Evolutionary conservation across 139 green algal genomes (phyloP).

Genomic region (Haematococcus lacustris): DNA sequence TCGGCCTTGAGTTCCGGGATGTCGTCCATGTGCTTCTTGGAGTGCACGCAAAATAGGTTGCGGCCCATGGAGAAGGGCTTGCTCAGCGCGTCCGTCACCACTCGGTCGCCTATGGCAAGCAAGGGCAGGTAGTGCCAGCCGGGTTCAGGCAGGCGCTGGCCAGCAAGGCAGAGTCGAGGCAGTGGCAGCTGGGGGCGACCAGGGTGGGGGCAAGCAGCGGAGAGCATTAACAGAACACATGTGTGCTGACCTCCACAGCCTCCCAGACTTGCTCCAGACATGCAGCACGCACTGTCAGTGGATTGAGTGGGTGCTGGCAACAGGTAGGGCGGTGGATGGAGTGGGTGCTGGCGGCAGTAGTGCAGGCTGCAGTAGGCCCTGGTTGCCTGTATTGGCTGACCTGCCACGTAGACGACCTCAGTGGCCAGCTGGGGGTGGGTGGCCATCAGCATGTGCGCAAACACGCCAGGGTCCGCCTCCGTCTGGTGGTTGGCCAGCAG

Average conservation of each 20-base stretch:
- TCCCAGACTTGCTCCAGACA: no score
- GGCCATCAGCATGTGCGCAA: slow-evolving; percentile 85
- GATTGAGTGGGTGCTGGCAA: no score
- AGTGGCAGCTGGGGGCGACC: not conserved
- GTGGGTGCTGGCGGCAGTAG: no score
- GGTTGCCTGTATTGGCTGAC: no score
- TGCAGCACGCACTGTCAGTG: no score
- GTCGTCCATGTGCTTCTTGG: slow-evolving; percentile 96
- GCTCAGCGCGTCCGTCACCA: slow-evolving; percentile 92
- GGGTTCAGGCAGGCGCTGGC: not conserved
- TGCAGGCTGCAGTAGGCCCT: not conserved
- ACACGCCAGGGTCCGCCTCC: slow-evolving; percentile 95
- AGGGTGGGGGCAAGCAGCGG: not conserved
- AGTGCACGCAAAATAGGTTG: slow-evolving; percentile 99
- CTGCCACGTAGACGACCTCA: slow-evolving; percentile 77
- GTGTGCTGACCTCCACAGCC: no score
- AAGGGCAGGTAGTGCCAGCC: slow-evolving; percentile 11
- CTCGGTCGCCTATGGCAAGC: slow-evolving; percentile 89
- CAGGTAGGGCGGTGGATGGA: no score
- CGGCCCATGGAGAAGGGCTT: slow-evolving; percentile 98
- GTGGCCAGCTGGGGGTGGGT: slow-evolving; percentile 70
- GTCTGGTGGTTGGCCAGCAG: slow-evolving; percentile 97
- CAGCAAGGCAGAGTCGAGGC: not conserved
- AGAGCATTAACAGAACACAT: no score
- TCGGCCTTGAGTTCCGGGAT: slow-evolving; percentile 70